Conservation (phyloP, 140 eudicot species). For the Artemisia princeps region DNA sequence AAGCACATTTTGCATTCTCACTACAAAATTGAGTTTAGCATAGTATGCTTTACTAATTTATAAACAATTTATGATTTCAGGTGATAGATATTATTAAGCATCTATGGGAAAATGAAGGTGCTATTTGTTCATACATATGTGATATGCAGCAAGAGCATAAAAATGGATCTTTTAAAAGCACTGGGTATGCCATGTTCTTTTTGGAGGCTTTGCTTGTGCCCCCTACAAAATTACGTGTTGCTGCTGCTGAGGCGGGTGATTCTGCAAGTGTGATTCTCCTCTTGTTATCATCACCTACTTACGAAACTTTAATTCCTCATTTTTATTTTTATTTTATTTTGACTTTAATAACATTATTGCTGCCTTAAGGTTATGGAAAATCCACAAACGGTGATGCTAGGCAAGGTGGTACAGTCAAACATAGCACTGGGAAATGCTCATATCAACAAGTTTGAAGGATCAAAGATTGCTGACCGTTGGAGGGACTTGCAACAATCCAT, state of each 20-base stretch:
- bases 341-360: conserved; percentile 15
- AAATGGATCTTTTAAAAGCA: conserved; percentile 22
- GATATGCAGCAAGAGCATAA: conserved; percentile 48
- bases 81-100: conserved; percentile 45
- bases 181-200: conserved; percentile 63
- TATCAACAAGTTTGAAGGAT: conserved; percentile 40
- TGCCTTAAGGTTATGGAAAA: conserved; percentile 71
- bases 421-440: conserved; percentile 53
- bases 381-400: conserved; percentile 59
- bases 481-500: conserved; percentile 78
- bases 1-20: background rate
- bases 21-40: background rate
- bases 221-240: conserved; percentile 83
- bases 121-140: conserved; percentile 53
- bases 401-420: conserved; percentile 63
- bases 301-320: background rate
- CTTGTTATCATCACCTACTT: background rate
- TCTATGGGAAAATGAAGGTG: conserved; percentile 78
- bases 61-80: conserved; percentile 33
- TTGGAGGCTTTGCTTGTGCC: conserved; percentile 69
- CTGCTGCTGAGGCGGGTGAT: conserved; percentile 64
- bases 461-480: conserved; percentile 59
- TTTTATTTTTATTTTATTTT: background rate
- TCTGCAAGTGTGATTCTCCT: conserved; percentile 46
- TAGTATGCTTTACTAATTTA: background rate